A percentile compares a stretch with the other conserved stretches of the same genome.
Conservation (phyloP, 441 rosid species). For the Corymbia calophylla region DNA sequence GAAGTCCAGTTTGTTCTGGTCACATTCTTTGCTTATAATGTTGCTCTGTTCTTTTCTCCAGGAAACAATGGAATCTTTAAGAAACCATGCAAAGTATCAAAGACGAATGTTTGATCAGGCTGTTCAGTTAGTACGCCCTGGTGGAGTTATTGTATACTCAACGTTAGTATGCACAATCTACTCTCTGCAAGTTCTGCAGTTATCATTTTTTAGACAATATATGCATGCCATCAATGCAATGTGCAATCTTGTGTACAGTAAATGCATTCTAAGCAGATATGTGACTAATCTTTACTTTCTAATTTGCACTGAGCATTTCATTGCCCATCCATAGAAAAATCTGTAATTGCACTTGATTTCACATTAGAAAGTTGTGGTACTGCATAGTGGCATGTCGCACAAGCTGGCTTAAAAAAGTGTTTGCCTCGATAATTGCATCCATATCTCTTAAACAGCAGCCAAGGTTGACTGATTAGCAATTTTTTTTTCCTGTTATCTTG, state of each 20-base stretch:
- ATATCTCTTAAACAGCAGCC: not conserved
- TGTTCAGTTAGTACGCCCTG: conserved; percentile 87
- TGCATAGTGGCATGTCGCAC: not conserved
- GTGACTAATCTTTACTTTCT: not conserved
- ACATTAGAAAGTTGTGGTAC: not conserved
- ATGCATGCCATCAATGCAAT: not conserved
- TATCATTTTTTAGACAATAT: not conserved
- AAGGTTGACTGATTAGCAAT: not conserved
- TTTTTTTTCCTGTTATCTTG: not conserved
- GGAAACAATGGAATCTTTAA: conserved; percentile 84
- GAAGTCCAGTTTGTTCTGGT: not conserved
- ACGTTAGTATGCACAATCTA: conserved; percentile 47
- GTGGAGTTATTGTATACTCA: conserved; percentile 91
- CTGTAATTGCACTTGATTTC: not conserved
- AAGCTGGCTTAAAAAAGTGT: not conserved
- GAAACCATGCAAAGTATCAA: conserved; percentile 80
- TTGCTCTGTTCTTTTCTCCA: conserved; percentile 13
- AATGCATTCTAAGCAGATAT: not conserved
- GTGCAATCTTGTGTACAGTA: not conserved
- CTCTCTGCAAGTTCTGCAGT: not conserved
- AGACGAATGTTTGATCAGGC: conserved; percentile 95
- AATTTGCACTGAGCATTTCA: not conserved
- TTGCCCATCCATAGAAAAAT: not conserved
- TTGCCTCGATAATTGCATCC: not conserved
- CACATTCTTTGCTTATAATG: not conserved